Base-by-base conservation (phyloP, 257 asterid species). In the Lycium barbarum region DNA sequence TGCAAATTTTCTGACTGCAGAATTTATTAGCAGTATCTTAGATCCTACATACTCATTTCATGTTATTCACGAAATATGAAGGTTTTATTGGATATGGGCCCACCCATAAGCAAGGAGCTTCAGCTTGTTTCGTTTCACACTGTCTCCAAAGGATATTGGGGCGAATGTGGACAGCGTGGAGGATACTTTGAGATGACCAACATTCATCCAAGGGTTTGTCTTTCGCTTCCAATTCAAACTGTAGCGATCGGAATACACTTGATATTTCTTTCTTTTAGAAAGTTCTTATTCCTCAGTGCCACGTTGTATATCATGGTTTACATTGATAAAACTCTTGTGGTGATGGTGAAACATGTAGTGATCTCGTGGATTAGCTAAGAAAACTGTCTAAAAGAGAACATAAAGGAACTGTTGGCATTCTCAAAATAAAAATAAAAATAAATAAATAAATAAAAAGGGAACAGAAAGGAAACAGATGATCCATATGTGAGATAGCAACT, bases 101-200 rank as follows among this genome's bases (percentile, higher is more conserved):
- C 92, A 47, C 98, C 98, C 70, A 86, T 97, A 76, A 97, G 97
- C 92, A 92, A 91, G 88, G 98, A 89, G 84, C 84, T 92, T 83
- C 92, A 97, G 91, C 97, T 97, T 12, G 97, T 97, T 83, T 97
- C 99, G 3, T 97, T 94, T 84, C 99, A 97, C 94, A 97, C 99
- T 0, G 98, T 97, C 84, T 97, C 99, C 6, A 97, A 97, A 87
- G 99, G 99, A 86, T 94, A 91, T 85, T 97, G 88, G 90, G 99
- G 99, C 72, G 99, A 97, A 90, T 97, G 99, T 88, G 99, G 99
- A 82, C 99, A 97, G 83, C 99, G 99, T 68, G 99, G 99, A 53
- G 99, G 97, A 63, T 97, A 97, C 91, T 97, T 97, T 82, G 98
- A 97, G 94, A 95, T 97, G 99, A 95, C 98, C 82, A 95, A 95